Evolutionary conservation across 768 basidiomycete genomes (phyloP).

Genomic region (Pleurotus eryngii): DNA sequence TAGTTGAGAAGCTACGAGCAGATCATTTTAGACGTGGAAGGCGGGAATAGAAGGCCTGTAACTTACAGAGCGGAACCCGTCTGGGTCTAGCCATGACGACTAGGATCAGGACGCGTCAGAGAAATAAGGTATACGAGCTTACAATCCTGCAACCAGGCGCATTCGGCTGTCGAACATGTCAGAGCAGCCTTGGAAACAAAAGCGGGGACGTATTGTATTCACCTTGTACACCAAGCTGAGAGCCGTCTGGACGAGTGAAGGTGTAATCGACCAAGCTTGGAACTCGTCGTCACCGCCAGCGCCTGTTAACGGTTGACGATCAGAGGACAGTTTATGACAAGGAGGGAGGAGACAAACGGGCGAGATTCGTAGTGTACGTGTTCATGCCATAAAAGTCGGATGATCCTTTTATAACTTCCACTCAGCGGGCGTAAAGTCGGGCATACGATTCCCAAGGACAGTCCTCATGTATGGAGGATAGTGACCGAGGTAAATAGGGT

Average conservation of each 20-base stretch:
- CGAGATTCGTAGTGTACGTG: slow-evolving; percentile 66
- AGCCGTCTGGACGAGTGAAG: slow-evolving; percentile 60
- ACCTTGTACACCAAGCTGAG: slow-evolving; percentile 63
- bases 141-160: slow-evolving; percentile 68
- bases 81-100: slow-evolving; percentile 37
- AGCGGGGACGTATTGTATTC: slow-evolving; percentile 10
- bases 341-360: slow-evolving; percentile 34
- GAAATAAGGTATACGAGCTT: slow-evolving; percentile 18
- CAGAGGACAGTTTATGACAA: neutral
- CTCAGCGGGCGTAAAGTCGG: slow-evolving; percentile 55
- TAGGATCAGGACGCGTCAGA: slow-evolving; percentile 1
- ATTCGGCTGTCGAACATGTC: slow-evolving; percentile 40
- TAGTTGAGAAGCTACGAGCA: slow-evolving; percentile 56
- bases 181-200: neutral
- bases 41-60: neutral
- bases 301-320: slow-evolving; percentile 26
- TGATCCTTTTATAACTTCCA: slow-evolving; percentile 54
- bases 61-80: slow-evolving; percentile 61
- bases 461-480: slow-evolving; percentile 60
- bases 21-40: neutral
- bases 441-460: slow-evolving; percentile 56
- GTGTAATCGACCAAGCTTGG: slow-evolving; percentile 57
- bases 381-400: slow-evolving; percentile 76
- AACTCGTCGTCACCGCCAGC: slow-evolving; percentile 63
- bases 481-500: slow-evolving; percentile 68